Evolutionary conservation across 441 rosid species (phyloP), one percentile per base, ranked within the genome.

Genomic region (Aquilaria agallochum): DNA sequence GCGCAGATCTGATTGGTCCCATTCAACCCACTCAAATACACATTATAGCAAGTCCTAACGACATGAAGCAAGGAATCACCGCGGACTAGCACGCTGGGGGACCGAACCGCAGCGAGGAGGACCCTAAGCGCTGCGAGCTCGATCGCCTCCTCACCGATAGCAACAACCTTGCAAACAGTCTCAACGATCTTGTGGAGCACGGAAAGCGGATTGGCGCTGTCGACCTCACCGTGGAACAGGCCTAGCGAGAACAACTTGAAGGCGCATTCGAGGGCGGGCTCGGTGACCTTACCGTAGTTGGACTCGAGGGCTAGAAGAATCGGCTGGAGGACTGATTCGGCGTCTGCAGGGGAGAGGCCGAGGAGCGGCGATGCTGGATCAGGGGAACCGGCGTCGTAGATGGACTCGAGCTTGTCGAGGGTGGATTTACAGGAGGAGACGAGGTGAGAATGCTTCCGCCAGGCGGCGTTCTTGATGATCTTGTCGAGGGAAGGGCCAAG

Each of bases 1-100:
- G 96, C 96, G 68, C 96, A 94, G 86, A 87, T 89, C 89, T 94
- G 99, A 71, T 83, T 87, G 72, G 97, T 86, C 52, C 94, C 94
- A 46, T 55, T 94, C 30, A 77, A 65, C 31, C 99, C 95, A 49
- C 97, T 87, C 36, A 94, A 78, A 72, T 94, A 94, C 49, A 89
- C 88, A 72, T 94, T 91, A 69, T 91, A 94, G 71, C 99, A 91
- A 59, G 97, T 94, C 78, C 83, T 72, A 46, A 94, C 94, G 15
- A 94, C 69, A 33, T 76, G 83, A 58, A 89, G 79, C 77, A 94
- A 74, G 45, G 83, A 87, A 65, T 94, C 96, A 14, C 97, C 95
- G 15, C 96, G 87, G 63, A 94, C 82, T 70, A 87, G 74, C 34
- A 89, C 76, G 68, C 76, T 74, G 0, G 93, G 83, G 54, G 94